phyloP scores from a whole-genome alignment of 371 early-diverging fungal species.

The Thermomucor indicae-seudaticae region DNA sequence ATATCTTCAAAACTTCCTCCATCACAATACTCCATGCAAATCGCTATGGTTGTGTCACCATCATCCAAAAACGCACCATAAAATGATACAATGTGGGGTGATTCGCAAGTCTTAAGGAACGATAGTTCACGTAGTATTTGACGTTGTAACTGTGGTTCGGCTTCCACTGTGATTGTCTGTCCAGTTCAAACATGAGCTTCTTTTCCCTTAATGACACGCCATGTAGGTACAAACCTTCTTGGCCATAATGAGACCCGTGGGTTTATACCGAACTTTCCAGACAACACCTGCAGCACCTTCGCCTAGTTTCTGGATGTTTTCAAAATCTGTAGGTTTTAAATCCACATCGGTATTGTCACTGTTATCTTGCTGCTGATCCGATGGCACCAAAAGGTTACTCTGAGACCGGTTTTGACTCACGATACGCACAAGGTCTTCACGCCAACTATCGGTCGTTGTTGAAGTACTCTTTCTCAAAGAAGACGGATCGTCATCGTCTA shows the following conservation, averaged over 20 bases:
- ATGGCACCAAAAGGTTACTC: conserved; percentile 8
- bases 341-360: conserved; percentile 21
- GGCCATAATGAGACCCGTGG: conserved; percentile 84
- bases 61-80: conserved; percentile 92
- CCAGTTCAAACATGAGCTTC: not conserved
- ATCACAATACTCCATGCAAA: conserved; percentile 94
- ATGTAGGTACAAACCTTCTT: conserved; percentile 78
- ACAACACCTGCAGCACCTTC: conserved; percentile 94
- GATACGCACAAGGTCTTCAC: conserved; percentile 30
- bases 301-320: conserved; percentile 72
- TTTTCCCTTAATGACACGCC: conserved; percentile 74
- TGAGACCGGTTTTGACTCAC: conserved; percentile 23
- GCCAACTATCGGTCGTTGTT: conserved; percentile 20
- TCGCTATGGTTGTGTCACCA: conserved; percentile 76
- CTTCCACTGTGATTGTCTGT: conserved; percentile 63
- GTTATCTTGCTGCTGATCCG: not conserved
- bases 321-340: conserved; percentile 55
- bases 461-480: conserved; percentile 12
- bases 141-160: conserved; percentile 65
- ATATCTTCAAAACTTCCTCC: conserved; percentile 82
- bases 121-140: conserved; percentile 89
- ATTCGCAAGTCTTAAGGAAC: conserved; percentile 82
- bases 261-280: conserved; percentile 74
- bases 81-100: conserved; percentile 88
- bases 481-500: conserved; percentile 12